A percentile compares a stretch with the other conserved stretches of the same genome.
phyloP scores from a whole-genome alignment of 2,329 filamentous ascomycete genomes.

The Colletotrichum agaves region DNA sequence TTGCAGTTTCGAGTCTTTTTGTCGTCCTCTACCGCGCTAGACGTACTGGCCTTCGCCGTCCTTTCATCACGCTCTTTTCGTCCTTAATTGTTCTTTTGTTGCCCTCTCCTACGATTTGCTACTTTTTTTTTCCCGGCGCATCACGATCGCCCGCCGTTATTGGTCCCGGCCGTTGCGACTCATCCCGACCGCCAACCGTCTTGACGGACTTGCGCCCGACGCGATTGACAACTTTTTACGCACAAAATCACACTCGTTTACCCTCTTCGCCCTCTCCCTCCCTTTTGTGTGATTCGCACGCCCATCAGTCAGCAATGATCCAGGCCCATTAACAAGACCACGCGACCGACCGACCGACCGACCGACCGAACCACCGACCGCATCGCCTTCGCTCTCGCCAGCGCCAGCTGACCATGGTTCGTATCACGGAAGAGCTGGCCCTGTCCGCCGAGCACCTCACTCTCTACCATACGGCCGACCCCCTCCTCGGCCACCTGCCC shows the following conservation, averaged over 20 bases:
- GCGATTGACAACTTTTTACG: conserved; percentile 7
- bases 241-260: conserved; percentile 28
- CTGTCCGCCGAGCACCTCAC: conserved; percentile 84
- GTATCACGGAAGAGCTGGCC: conserved; percentile 80
- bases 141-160: conserved; percentile 1
- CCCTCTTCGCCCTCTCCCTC: not conserved
- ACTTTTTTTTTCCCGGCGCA: conserved; percentile 6
- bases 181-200: conserved; percentile 23
- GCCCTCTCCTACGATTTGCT: not conserved
- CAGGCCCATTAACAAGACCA: conserved; percentile 41
- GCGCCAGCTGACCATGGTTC: conserved; percentile 74
- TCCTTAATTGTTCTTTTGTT: conserved; percentile 13
- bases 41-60: conserved; percentile 30
- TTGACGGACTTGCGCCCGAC: conserved; percentile 14
- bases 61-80: conserved; percentile 34
- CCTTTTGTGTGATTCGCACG: conserved; percentile 24
- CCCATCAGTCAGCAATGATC: conserved; percentile 41
- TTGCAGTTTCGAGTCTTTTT: conserved; percentile 25
- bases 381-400: conserved; percentile 39
- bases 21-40: conserved; percentile 27
- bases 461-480: conserved; percentile 90
- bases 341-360: conserved; percentile 35
- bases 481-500: conserved; percentile 81
- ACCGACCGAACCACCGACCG: conserved; percentile 11
- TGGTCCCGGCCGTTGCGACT: conserved; percentile 5